phyloP scores from a whole-genome alignment of 2,329 filamentous ascomycete species.

The Hymenotorrendiella dingleyae region DNA sequence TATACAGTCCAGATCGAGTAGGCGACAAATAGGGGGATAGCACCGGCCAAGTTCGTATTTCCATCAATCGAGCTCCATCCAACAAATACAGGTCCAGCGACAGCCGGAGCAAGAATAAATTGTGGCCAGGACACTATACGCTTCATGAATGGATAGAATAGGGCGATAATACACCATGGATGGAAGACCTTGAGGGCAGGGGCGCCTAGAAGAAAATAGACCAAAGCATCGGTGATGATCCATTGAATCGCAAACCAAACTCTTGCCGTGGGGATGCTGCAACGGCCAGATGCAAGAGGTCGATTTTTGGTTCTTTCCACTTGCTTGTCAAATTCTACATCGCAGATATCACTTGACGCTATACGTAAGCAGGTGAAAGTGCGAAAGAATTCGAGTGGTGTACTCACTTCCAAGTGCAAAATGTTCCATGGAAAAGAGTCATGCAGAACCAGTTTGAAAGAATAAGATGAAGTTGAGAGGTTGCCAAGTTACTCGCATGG shows the following conservation, averaged over 20 bases:
- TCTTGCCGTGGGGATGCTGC: not conserved
- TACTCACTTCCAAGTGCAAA: slow-evolving; percentile 1
- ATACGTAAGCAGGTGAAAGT: not conserved
- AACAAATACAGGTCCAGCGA: not conserved
- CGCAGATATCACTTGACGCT: not conserved
- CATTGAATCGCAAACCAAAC: not conserved
- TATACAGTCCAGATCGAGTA: slow-evolving; percentile 1
- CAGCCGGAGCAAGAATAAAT: not conserved
- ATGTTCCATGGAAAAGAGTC: not conserved
- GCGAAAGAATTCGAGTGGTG: not conserved
- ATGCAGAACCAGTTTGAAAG: not conserved
- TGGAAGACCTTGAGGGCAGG: not conserved
- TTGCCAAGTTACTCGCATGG: not conserved
- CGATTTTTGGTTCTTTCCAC: slow-evolving; percentile 1
- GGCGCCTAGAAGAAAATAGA: not conserved
- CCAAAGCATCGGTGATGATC: not conserved
- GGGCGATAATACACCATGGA: not conserved
- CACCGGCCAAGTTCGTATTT: not conserved
- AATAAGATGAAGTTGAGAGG: not conserved
- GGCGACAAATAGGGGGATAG: not conserved
- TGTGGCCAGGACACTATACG: not conserved
- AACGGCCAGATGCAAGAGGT: slow-evolving; percentile 1
- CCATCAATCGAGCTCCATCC: not conserved
- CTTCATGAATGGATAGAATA: slow-evolving; percentile 2
- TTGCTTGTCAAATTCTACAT: not conserved